Evolutionary conservation across 495 filamentous ascomycete species (phyloP).

Genomic region (Bombardia bombarda): DNA sequence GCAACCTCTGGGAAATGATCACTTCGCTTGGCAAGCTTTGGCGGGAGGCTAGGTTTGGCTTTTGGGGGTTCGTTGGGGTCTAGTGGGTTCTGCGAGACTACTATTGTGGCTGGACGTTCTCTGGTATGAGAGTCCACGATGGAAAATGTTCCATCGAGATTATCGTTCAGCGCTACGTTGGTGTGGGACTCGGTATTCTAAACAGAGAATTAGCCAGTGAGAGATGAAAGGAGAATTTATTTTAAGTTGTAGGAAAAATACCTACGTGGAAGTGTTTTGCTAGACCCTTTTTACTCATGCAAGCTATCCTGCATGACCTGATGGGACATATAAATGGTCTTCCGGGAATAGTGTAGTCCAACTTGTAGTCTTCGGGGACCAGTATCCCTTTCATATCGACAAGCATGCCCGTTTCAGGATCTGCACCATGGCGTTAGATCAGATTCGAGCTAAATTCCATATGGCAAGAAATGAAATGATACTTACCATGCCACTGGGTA

Average conservation of each 20-base stretch:
- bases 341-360: slow-evolving; percentile 1
- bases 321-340: slow-evolving; percentile 13
- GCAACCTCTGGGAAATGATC: no score
- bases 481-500: slow-evolving; percentile 6
- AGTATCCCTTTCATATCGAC: slow-evolving; percentile 4
- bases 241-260: neutral
- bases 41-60: no score
- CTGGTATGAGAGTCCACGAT: slow-evolving; percentile 1
- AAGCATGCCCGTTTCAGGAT: neutral
- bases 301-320: slow-evolving; percentile 7
- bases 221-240: neutral
- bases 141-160: slow-evolving; percentile 9
- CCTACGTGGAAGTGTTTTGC: slow-evolving; percentile 7
- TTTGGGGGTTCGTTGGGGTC: slow-evolving; percentile 3
- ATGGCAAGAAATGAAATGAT: neutral
- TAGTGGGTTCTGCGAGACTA: slow-evolving; percentile 7
- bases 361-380: slow-evolving; percentile 10
- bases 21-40: no score
- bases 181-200: neutral
- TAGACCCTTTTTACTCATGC: neutral
- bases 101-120: neutral
- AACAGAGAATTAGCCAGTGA: neutral
- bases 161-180: slow-evolving; percentile 2
- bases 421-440: neutral
- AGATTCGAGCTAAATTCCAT: neutral